phyloP scores from a whole-genome alignment of 225 moss, liverwort and hornwort genomes.

The Sphagnum contortum region DNA sequence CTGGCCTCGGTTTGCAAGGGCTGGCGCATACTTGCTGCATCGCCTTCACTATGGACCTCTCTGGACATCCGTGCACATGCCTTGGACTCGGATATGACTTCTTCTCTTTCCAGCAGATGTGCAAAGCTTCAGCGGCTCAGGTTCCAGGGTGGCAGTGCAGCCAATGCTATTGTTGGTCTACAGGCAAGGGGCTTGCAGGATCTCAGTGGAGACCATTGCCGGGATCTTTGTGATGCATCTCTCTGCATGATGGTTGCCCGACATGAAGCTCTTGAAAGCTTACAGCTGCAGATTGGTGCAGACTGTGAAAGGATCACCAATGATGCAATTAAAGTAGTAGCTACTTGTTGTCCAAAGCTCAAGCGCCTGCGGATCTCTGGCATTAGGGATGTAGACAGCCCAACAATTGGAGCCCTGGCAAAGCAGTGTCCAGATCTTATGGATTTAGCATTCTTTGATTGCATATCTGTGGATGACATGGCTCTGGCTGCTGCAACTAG shows the following conservation, averaged over 20 bases:
- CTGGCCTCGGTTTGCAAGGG: conserved; percentile 70
- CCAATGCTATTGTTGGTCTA: conserved; percentile 53
- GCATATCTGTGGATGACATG: conserved; percentile 51
- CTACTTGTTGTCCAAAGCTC: conserved; percentile 72
- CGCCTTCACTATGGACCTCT: conserved; percentile 55
- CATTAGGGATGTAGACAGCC: conserved; percentile 58
- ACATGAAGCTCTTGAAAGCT: conserved; percentile 60
- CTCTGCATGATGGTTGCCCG: conserved; percentile 75
- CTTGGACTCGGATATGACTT: conserved; percentile 51
- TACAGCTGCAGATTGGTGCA: conserved; percentile 51
- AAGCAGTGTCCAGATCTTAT: conserved; percentile 56
- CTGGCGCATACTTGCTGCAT: conserved; percentile 61
- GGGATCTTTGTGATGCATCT: conserved; percentile 69
- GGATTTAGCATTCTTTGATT: conserved; percentile 74
- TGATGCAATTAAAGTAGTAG: conserved; percentile 72
- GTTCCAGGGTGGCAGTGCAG: conserved; percentile 65
- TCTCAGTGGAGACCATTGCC: conserved; percentile 67
- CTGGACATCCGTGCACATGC: conserved; percentile 76
- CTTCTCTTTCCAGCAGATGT: conserved; percentile 56
- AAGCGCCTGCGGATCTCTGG: conserved; percentile 74
- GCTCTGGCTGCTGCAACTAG: conserved; percentile 50
- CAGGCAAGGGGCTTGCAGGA: conserved; percentile 43
- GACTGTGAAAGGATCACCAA: conserved; percentile 80
- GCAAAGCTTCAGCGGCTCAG: conserved; percentile 50
- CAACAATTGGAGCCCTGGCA: conserved; percentile 53